These are phyloP conservation scores for Boletus barrowsii DNA, from an alignment of 768 basidiomycete species.

Conservation along the genomic window DNA sequence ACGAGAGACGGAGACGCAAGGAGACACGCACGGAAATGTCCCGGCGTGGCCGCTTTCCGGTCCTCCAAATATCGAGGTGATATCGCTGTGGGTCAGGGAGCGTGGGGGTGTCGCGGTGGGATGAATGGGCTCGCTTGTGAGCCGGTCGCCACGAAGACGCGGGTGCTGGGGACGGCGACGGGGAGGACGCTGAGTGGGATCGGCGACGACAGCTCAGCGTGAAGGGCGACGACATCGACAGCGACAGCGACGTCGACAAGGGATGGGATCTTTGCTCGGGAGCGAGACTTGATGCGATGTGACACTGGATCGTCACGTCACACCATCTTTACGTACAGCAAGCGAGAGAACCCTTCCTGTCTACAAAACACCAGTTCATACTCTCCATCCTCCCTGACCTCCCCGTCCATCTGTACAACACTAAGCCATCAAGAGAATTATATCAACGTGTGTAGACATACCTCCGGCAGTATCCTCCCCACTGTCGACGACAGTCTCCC, in stretches of 20 bases:
- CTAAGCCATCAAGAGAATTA: not conserved
- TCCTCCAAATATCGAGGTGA: conserved; percentile 53
- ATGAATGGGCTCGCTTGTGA: conserved; percentile 50
- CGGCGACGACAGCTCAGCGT: conserved; percentile 43
- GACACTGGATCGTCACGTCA: conserved; percentile 24
- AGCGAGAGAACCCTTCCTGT: conserved; percentile 7
- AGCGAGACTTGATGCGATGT: conserved; percentile 8
- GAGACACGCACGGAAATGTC: conserved; percentile 42
- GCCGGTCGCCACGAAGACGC: conserved; percentile 40
- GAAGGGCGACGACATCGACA: conserved; percentile 36
- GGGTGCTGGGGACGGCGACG: conserved; percentile 34
- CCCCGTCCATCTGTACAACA: conserved; percentile 1
- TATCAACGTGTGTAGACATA: conserved; percentile 4
- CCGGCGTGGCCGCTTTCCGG: conserved; percentile 52
- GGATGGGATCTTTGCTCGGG: conserved; percentile 17
- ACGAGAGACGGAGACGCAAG: not conserved
- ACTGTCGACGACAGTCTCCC: conserved; percentile 29
- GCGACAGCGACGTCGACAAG: conserved; percentile 2
- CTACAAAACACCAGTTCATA: conserved; percentile 24
- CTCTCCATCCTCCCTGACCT: not conserved
- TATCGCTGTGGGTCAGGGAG: conserved; percentile 43
- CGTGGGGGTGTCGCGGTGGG: conserved; percentile 33
- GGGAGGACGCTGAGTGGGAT: conserved; percentile 50
- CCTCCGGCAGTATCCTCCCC: conserved; percentile 28
- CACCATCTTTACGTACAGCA: conserved; percentile 20